Conservation (phyloP, 257 asterid genomes). For the Solanum boliviense region DNA sequence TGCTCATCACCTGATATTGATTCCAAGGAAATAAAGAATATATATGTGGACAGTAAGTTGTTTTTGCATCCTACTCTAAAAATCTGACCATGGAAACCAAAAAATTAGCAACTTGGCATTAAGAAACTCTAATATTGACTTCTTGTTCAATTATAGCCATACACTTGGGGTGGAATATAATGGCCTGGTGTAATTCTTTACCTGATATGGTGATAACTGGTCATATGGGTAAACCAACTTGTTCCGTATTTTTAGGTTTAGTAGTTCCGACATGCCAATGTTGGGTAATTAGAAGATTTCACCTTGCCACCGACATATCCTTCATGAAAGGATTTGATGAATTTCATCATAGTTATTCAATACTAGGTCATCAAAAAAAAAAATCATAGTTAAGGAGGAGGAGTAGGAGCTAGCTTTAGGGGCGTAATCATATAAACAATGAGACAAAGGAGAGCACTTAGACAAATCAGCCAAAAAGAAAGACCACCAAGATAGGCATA, state of each 20-base stretch:
- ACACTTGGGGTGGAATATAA: not conserved
- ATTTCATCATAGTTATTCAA: not conserved
- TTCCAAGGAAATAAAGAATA: slow-evolving; percentile 83
- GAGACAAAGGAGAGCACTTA: too few relatives aligned
- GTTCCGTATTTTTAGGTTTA: not conserved
- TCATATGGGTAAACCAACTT: not conserved
- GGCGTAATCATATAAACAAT: too few relatives aligned
- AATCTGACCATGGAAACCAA: not conserved
- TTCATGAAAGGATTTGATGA: not conserved
- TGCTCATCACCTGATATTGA: slow-evolving; percentile 56
- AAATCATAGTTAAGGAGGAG: not conserved
- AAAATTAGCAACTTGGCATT: not conserved
- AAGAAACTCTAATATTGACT: not conserved
- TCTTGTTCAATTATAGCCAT: not conserved
- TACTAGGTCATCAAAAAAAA: not conserved
- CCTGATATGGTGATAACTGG: not conserved
- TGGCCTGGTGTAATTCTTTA: not conserved
- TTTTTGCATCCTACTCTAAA: not conserved
- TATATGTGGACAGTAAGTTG: slow-evolving; percentile 87
- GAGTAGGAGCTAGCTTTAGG: too few relatives aligned
- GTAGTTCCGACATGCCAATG: not conserved
- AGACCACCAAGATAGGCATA: too few relatives aligned
- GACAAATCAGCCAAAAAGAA: too few relatives aligned
- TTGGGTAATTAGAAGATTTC: not conserved
- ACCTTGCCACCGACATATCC: not conserved